Percentiles rank a stretch among this genome's conserved stretches.
Evolutionary conservation across 139 green algal genomes (phyloP).

Genomic region (Picochlorum sp.): DNA sequence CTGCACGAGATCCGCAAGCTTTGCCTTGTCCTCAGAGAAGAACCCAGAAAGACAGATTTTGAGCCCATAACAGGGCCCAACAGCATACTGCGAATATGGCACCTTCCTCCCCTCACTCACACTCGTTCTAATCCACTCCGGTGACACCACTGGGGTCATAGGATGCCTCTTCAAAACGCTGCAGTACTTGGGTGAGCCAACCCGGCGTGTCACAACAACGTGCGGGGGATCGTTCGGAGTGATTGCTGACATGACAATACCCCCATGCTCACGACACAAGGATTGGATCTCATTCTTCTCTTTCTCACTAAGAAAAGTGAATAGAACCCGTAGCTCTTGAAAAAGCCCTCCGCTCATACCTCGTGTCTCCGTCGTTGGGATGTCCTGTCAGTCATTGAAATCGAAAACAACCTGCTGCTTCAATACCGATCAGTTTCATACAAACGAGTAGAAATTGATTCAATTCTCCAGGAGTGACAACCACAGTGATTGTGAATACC

Average conservation of each 20-base stretch:
- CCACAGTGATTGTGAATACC: too few relatives aligned
- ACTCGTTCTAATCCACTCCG: slow-evolving; percentile 22
- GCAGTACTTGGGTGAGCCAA: slow-evolving; percentile 19
- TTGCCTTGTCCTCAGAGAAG: neutral
- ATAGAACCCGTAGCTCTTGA: slow-evolving; percentile 8
- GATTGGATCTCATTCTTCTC: slow-evolving; percentile 16
- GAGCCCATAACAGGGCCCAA: slow-evolving; percentile 16
- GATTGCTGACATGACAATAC: neutral
- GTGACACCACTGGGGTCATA: slow-evolving; percentile 17
- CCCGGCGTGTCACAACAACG: slow-evolving; percentile 22
- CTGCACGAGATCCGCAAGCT: slow-evolving; percentile 6
- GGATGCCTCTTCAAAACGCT: slow-evolving; percentile 4
- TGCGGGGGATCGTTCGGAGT: slow-evolving; percentile 15
- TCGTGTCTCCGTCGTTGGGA: too few relatives aligned
- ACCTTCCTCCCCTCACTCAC: slow-evolving; percentile 3
- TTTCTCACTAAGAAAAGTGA: slow-evolving; percentile 9
- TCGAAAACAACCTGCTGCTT: too few relatives aligned
- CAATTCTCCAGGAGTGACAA: too few relatives aligned
- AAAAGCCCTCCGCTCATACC: slow-evolving; percentile 3
- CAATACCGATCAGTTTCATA: too few relatives aligned
- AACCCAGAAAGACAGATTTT: slow-evolving; percentile 30
- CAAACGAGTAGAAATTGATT: too few relatives aligned
- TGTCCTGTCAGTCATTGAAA: too few relatives aligned
- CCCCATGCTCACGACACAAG: slow-evolving; percentile 2
- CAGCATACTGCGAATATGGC: slow-evolving; percentile 5